Percentiles rank a stretch among this genome's conserved stretches.
Evolutionary conservation across 2,329 filamentous ascomycete genomes (phyloP).

Genomic region (Epichloe baconii): DNA sequence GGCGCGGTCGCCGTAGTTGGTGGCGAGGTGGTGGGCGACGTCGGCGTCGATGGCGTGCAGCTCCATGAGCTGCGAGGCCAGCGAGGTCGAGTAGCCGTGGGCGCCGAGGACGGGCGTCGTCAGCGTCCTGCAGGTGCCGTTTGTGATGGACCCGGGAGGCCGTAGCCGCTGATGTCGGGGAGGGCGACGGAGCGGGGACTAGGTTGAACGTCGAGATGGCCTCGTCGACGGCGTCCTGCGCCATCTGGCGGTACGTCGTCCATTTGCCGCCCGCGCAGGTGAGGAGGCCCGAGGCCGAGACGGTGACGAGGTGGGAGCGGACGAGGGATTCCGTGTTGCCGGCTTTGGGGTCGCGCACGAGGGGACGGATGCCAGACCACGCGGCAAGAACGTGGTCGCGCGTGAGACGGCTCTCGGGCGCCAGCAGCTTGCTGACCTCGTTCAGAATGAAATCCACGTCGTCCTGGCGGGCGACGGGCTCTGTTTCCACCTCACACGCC

Average conservation of each 20-base stretch:
- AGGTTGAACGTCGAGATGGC: slow-evolving; percentile 56
- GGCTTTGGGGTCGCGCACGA: slow-evolving; percentile 70
- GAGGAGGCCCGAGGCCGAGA: slow-evolving; percentile 60
- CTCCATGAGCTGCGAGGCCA: slow-evolving; percentile 22
- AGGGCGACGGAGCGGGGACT: slow-evolving; percentile 32
- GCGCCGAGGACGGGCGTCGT: slow-evolving; percentile 61
- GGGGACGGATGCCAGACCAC: slow-evolving; percentile 68
- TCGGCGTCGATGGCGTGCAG: slow-evolving; percentile 25
- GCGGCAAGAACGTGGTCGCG: slow-evolving; percentile 66
- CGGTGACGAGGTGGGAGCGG: slow-evolving; percentile 66
- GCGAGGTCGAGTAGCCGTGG: slow-evolving; percentile 46
- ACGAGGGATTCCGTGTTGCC: slow-evolving; percentile 74
- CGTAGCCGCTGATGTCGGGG: slow-evolving; percentile 55
- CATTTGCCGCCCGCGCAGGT: slow-evolving; percentile 78
- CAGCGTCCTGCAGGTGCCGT: slow-evolving; percentile 64
- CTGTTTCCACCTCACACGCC: slow-evolving; percentile 51
- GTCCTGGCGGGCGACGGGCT: slow-evolving; percentile 61
- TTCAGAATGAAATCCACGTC: slow-evolving; percentile 74
- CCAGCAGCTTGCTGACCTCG: slow-evolving; percentile 64
- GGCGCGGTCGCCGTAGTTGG: slow-evolving; percentile 41
- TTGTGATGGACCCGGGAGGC: slow-evolving; percentile 35
- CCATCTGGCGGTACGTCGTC: slow-evolving; percentile 85
- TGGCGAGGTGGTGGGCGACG: slow-evolving; percentile 28
- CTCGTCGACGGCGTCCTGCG: slow-evolving; percentile 72
- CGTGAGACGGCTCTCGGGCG: slow-evolving; percentile 61